phyloP scores from a whole-genome alignment of 345 rosid genomes.

The Citrus maxima region DNA sequence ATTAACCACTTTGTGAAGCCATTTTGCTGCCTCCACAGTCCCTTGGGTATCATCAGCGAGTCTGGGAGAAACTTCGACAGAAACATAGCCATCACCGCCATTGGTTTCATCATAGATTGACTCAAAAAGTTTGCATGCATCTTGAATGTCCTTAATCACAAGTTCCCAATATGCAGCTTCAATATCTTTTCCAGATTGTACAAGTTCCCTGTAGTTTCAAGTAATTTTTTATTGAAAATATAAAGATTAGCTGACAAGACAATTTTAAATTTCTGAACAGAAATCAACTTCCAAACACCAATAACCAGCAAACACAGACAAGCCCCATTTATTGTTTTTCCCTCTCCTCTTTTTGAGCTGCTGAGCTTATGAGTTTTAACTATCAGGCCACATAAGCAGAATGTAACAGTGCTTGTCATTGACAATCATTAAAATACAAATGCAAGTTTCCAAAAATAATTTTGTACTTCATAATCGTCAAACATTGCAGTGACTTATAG shows the following conservation, averaged over 20 bases:
- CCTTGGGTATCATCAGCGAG: slow-evolving; percentile 90
- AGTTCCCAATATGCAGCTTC: slow-evolving; percentile 96
- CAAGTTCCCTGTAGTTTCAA: slow-evolving; percentile 61
- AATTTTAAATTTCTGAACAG: not conserved
- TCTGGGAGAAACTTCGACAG: slow-evolving; percentile 95
- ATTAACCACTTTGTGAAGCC: slow-evolving; percentile 78
- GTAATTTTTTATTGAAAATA: not conserved
- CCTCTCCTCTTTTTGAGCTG: not conserved
- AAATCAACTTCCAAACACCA: not conserved
- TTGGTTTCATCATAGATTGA: slow-evolving; percentile 85
- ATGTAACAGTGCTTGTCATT: not conserved
- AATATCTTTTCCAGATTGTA: slow-evolving; percentile 86
- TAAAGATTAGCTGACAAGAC: not conserved
- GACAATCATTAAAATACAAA: not conserved
- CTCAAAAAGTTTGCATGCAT: slow-evolving; percentile 97
- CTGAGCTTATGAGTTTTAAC: not conserved
- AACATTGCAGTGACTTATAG: not conserved
- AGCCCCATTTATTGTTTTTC: not conserved
- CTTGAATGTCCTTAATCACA: slow-evolving; percentile 95
- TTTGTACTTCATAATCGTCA: not conserved
- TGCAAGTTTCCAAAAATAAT: not conserved
- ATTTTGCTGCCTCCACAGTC: slow-evolving; percentile 88
- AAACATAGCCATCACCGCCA: slow-evolving; percentile 92
- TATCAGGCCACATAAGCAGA: not conserved
- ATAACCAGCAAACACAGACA: not conserved